phyloP scores from a whole-genome alignment of 139 green algal species.

The Auxenochlorella pyrenoidosa region DNA sequence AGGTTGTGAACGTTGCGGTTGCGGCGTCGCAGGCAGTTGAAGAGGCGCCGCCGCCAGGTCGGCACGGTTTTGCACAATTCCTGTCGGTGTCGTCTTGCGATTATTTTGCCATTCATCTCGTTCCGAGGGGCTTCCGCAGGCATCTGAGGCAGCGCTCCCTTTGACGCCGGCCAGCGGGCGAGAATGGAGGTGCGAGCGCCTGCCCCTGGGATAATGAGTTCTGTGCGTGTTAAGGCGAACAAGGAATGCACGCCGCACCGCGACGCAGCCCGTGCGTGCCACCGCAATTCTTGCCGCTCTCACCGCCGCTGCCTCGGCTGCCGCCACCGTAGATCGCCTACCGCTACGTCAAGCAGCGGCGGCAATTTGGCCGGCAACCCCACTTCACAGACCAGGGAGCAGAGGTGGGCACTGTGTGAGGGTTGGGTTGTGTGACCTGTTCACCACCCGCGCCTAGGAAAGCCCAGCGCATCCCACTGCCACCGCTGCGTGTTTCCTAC shows the following conservation, averaged over 20 bases:
- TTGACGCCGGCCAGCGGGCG: too few relatives aligned
- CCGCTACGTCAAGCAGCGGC: conserved; percentile 83
- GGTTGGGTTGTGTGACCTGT: too few relatives aligned
- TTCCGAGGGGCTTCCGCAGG: too few relatives aligned
- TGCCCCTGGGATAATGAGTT: not conserved
- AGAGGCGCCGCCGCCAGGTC: too few relatives aligned
- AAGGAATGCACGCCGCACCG: not conserved
- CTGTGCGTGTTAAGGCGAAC: not conserved
- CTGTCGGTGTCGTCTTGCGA: too few relatives aligned
- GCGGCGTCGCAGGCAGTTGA: too few relatives aligned
- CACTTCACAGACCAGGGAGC: conserved; percentile 82
- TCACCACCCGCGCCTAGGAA: too few relatives aligned
- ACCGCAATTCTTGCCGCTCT: not conserved
- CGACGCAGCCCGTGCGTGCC: not conserved
- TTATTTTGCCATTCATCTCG: too few relatives aligned
- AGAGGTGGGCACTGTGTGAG: conserved; percentile 50
- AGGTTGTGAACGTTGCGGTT: too few relatives aligned
- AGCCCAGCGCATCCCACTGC: too few relatives aligned
- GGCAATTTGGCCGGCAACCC: conserved; percentile 88
- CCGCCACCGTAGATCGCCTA: conserved; percentile 76
- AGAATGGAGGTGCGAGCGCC: not conserved
- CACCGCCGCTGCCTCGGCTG: not conserved
- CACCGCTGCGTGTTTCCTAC: not conserved
- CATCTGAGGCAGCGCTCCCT: too few relatives aligned
- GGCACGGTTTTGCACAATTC: too few relatives aligned